These are phyloP conservation scores for Leishmania braziliensis DNA, from an alignment of 208 protist genomes.

Conservation along the genomic window DNA sequence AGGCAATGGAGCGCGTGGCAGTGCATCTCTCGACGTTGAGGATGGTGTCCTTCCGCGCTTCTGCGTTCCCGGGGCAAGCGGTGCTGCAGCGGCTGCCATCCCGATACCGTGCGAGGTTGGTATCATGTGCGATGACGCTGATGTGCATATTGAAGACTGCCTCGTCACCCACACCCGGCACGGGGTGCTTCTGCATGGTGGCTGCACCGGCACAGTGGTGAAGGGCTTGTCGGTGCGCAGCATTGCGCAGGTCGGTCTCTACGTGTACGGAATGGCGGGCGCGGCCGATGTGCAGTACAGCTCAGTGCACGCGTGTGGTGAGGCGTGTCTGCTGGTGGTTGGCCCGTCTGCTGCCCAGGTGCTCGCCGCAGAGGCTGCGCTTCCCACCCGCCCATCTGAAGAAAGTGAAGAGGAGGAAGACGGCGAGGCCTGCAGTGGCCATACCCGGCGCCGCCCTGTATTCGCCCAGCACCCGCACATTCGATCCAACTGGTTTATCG, in stretches of 20 bases:
- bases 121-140: slow-evolving; percentile 77
- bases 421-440: slow-evolving; percentile 7
- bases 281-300: slow-evolving; percentile 43
- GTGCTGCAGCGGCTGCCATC: slow-evolving; percentile 4
- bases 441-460: slow-evolving; percentile 19
- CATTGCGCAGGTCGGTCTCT: slow-evolving; percentile 59
- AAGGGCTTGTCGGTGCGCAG: slow-evolving; percentile 49
- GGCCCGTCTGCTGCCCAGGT: slow-evolving; percentile 46
- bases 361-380: slow-evolving; percentile 25
- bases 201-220: slow-evolving; percentile 45
- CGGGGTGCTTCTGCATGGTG: slow-evolving; percentile 58
- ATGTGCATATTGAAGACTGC: slow-evolving; percentile 59
- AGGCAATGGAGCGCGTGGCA: not conserved
- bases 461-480: slow-evolving; percentile 65
- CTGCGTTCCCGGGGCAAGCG: slow-evolving; percentile 27
- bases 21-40: slow-evolving; percentile 12
- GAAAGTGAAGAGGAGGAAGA: slow-evolving; percentile 54
- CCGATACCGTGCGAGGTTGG: slow-evolving; percentile 51
- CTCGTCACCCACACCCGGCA: slow-evolving; percentile 65
- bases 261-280: slow-evolving; percentile 56
- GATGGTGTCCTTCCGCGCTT: slow-evolving; percentile 41
- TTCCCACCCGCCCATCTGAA: slow-evolving; percentile 33
- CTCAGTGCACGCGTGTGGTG: slow-evolving; percentile 49
- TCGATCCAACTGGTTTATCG: slow-evolving; percentile 54
- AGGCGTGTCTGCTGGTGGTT: slow-evolving; percentile 67